These are phyloP conservation scores for Fusarium humuli DNA, from an alignment of 2,329 filamentous ascomycete species.

Conservation along the genomic window DNA sequence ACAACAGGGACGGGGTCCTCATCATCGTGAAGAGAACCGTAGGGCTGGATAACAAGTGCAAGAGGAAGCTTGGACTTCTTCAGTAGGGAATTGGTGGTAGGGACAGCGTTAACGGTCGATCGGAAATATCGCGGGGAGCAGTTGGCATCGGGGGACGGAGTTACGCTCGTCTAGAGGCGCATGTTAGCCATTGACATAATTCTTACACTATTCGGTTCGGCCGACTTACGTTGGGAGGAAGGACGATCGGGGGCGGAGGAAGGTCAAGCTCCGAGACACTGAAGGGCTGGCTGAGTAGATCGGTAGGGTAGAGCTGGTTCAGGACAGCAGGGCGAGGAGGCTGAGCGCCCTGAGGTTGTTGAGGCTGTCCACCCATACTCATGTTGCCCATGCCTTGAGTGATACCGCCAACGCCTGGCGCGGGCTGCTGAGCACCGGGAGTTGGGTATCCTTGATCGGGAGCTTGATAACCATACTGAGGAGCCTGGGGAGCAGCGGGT, in stretches of 20 bases:
- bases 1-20: slow-evolving; percentile 93
- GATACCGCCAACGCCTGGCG: slow-evolving; percentile 70
- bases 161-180: slow-evolving; percentile 79
- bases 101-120: slow-evolving; percentile 93
- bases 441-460: slow-evolving; percentile 74
- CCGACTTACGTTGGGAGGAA: slow-evolving; percentile 87
- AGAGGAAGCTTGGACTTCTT: slow-evolving; percentile 98
- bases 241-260: slow-evolving; percentile 88
- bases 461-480: slow-evolving; percentile 73
- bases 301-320: slow-evolving; percentile 92
- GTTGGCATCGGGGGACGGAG: slow-evolving; percentile 89
- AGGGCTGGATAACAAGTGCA: slow-evolving; percentile 95
- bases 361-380: slow-evolving; percentile 70
- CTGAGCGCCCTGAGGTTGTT: slow-evolving; percentile 57
- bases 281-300: slow-evolving; percentile 92
- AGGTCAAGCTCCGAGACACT: slow-evolving; percentile 92
- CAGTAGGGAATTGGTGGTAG: slow-evolving; percentile 89
- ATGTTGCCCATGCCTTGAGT: slow-evolving; percentile 89
- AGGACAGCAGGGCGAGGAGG: slow-evolving; percentile 63
- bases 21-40: slow-evolving; percentile 89
- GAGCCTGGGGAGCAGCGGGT: slow-evolving; percentile 51
- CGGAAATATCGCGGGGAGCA: slow-evolving; percentile 94
- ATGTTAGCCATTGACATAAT: slow-evolving; percentile 52
- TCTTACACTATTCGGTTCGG: neutral
- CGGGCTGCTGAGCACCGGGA: slow-evolving; percentile 54